Evolutionary conservation across 192 early-diverging fungal species (phyloP).

Genomic region (Backusella tarrabulga): DNA sequence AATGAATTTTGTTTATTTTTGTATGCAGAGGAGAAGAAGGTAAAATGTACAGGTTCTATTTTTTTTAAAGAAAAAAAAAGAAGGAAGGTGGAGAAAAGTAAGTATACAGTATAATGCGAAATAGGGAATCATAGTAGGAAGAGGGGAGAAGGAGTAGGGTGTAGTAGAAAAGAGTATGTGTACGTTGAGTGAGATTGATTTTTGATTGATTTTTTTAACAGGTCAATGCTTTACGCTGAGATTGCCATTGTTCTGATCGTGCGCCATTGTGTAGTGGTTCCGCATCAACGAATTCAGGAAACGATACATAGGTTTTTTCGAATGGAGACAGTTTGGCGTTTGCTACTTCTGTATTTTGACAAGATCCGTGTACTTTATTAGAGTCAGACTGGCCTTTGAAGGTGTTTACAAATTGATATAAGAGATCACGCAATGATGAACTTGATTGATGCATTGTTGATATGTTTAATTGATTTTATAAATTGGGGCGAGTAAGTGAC

Average conservation of each 20-base stretch:
- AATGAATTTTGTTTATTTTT: neutral
- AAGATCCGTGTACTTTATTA: neutral
- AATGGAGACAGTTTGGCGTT: conserved; percentile 13
- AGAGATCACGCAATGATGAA: neutral
- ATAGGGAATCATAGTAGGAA: neutral
- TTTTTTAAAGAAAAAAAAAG: too few species aligned
- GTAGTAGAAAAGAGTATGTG: neutral
- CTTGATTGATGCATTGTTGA: conserved; percentile 4
- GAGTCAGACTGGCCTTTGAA: conserved; percentile 9
- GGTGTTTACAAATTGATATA: conserved; percentile 9
- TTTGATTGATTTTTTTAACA: neutral
- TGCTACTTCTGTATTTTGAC: conserved; percentile 10
- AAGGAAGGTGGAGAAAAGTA: neutral
- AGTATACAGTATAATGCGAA: neutral
- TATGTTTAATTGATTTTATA: neutral
- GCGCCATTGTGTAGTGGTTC: neutral
- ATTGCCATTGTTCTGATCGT: conserved; percentile 6
- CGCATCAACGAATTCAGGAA: conserved; percentile 21
- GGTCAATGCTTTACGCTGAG: neutral
- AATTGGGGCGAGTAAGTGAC: neutral
- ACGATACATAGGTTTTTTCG: conserved; percentile 30
- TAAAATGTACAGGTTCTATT: neutral
- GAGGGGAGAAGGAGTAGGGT: neutral
- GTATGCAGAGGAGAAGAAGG: neutral
- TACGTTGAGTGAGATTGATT: neutral